Evolutionary conservation across 1,139 yeast species (phyloP).

Genomic region (Chernovozyma aurita): DNA sequence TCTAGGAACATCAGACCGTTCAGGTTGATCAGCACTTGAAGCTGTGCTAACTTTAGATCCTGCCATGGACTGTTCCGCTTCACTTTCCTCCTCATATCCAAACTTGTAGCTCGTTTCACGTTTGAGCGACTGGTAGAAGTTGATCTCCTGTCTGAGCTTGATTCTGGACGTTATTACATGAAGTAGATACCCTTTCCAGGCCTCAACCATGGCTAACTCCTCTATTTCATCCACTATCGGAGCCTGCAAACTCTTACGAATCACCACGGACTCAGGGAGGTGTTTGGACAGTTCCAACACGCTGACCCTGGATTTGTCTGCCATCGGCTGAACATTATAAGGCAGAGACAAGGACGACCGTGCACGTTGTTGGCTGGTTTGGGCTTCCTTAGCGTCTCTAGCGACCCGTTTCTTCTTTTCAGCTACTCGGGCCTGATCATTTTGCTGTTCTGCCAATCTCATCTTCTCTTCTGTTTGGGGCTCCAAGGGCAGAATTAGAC

Average conservation of each 20-base stretch:
- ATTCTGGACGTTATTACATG: slow-evolving; percentile 37
- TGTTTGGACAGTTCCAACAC: neutral
- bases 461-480: too few species aligned
- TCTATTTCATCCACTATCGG: slow-evolving; percentile 3
- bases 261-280: slow-evolving; percentile 6
- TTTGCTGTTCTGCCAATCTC: too few species aligned
- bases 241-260: slow-evolving; percentile 4
- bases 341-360: too few species aligned
- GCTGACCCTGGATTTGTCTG: slow-evolving; percentile 1
- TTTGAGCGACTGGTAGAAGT: slow-evolving; percentile 28
- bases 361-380: too few species aligned
- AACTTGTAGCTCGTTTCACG: slow-evolving; percentile 9
- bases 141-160: slow-evolving; percentile 40
- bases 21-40: too few species aligned
- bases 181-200: slow-evolving; percentile 37
- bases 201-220: slow-evolving; percentile 16
- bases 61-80: neutral
- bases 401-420: too few species aligned
- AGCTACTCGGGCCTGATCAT: too few species aligned
- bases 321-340: neutral
- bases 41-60: neutral
- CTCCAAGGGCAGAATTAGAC: neutral
- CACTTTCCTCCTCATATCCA: slow-evolving; percentile 3
- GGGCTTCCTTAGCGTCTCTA: too few species aligned
- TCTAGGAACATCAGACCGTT: too few species aligned